phyloP scores from a whole-genome alignment of 129 eudicot genomes.

The Apium graveolens region DNA sequence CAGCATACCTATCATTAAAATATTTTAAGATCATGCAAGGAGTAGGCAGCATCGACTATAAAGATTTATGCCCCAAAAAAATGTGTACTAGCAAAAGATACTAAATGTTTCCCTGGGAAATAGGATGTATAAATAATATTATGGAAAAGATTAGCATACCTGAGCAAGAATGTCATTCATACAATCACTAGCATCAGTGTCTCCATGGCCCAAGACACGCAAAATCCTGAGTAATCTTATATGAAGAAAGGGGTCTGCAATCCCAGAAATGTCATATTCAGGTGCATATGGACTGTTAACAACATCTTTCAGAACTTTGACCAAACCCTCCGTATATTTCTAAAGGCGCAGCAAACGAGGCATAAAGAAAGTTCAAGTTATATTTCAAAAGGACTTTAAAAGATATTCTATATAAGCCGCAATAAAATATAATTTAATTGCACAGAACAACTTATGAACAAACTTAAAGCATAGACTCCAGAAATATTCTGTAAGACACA shows the following conservation, averaged over 20 bases:
- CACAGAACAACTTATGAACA: neutral
- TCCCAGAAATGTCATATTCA: slow-evolving; percentile 88
- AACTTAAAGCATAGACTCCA: neutral
- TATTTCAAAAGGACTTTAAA: neutral
- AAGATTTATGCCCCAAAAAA: neutral
- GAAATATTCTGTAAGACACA: neutral
- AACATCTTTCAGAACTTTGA: slow-evolving; percentile 77
- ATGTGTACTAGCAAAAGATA: neutral
- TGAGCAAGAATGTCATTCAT: slow-evolving; percentile 99
- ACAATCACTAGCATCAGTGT: slow-evolving; percentile 91
- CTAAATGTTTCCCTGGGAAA: neutral
- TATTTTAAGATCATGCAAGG: neutral
- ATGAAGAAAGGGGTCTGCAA: slow-evolving; percentile 92
- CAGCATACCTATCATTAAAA: neutral
- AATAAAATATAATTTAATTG: neutral
- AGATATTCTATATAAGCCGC: neutral
- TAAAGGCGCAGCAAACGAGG: slow-evolving; percentile 19
- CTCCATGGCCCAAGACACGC: slow-evolving; percentile 91
- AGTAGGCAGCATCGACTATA: neutral
- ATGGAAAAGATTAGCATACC: slow-evolving; percentile 35
- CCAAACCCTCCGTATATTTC: slow-evolving; percentile 91
- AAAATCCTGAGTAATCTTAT: slow-evolving; percentile 78
- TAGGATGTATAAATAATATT: neutral
- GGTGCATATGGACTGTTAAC: slow-evolving; percentile 97
- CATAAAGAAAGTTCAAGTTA: neutral